Percentiles rank a stretch among this genome's conserved stretches.
Conservation (phyloP, 2,329 filamentous ascomycete genomes). For the Fusarium pseudoanthophilum region DNA sequence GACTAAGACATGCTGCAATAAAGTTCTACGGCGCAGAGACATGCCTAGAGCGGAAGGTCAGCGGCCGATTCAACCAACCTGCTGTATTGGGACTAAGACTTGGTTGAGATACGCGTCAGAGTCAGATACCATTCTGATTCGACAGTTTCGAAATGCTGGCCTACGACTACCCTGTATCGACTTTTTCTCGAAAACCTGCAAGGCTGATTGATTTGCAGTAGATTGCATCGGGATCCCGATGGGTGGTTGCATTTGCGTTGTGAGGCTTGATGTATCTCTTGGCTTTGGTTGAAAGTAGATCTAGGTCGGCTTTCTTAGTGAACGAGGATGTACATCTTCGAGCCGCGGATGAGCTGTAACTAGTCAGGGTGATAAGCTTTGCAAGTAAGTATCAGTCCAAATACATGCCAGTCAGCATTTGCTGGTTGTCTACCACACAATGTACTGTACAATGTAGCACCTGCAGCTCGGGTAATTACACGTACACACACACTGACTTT, state of each 20-base stretch:
- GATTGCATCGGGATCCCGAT: background rate
- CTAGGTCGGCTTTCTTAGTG: background rate
- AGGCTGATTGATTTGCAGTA: conserved; percentile 1
- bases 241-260: background rate
- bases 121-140: background rate
- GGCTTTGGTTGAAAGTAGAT: background rate
- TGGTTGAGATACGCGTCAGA: background rate
- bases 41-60: conserved; percentile 21
- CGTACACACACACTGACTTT: background rate
- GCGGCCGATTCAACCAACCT: background rate
- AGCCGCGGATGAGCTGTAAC: background rate
- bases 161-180: background rate
- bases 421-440: background rate
- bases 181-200: background rate
- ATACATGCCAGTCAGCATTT: background rate
- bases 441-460: background rate
- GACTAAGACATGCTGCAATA: background rate
- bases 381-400: background rate
- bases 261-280: background rate
- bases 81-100: conserved; percentile 9
- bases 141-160: background rate
- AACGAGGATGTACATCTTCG: too few relatives aligned
- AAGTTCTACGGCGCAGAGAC: background rate
- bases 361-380: background rate
- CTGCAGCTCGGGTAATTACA: background rate